phyloP scores from a whole-genome alignment of 345 rosid genomes.

The Eucalyptus polyanthemos region DNA sequence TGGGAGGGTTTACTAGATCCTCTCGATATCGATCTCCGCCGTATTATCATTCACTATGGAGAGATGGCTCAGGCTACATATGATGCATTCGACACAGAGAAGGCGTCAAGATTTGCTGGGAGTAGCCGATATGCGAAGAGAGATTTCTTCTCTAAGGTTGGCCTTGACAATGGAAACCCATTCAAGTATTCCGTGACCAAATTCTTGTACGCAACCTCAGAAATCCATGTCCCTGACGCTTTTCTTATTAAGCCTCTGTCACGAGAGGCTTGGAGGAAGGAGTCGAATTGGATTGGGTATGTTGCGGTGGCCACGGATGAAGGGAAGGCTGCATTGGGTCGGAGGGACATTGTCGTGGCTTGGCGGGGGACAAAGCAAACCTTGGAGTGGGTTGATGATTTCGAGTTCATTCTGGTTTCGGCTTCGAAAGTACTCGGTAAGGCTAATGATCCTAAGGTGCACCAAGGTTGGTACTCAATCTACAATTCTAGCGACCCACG shows the following conservation, averaged over 20 bases:
- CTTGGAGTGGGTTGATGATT: slow-evolving; percentile 64
- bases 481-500: slow-evolving; percentile 59
- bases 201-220: slow-evolving; percentile 62
- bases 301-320: slow-evolving; percentile 78
- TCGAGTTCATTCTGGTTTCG: slow-evolving; percentile 39
- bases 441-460: slow-evolving; percentile 24
- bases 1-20: slow-evolving; percentile 68
- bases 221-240: slow-evolving; percentile 48
- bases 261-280: slow-evolving; percentile 75
- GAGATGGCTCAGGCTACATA: slow-evolving; percentile 78
- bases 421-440: slow-evolving; percentile 33
- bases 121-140: slow-evolving; percentile 39
- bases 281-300: slow-evolving; percentile 79
- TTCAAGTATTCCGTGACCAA: slow-evolving; percentile 60
- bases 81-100: slow-evolving; percentile 52
- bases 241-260: slow-evolving; percentile 45
- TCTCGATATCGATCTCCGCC: slow-evolving; percentile 58
- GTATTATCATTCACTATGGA: slow-evolving; percentile 62
- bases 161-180: slow-evolving; percentile 39
- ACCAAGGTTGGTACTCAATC: slow-evolving; percentile 78
- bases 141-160: slow-evolving; percentile 47
- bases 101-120: slow-evolving; percentile 47
- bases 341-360: slow-evolving; percentile 74
- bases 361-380: slow-evolving; percentile 82
- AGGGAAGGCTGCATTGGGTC: slow-evolving; percentile 43